Evolutionary conservation across 1,284 basidiomycete genomes (phyloP), one percentile per base, ranked within the genome.

Genomic region (Macrocystidia cucumis): DNA sequence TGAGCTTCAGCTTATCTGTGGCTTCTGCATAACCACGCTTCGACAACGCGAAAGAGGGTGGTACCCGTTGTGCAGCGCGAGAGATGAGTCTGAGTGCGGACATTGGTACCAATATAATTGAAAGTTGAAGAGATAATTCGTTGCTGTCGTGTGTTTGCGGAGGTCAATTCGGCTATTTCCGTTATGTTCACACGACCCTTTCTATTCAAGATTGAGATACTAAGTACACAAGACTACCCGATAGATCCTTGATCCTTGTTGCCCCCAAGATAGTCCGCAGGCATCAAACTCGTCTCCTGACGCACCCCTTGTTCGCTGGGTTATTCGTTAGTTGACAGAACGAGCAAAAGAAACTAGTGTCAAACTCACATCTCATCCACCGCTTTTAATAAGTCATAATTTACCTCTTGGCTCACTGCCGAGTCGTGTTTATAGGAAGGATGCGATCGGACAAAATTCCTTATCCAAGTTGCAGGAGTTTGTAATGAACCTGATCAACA

Each of bases 391-490:
- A 98, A 72, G 59, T 98, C 96, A 55, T 93, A 96, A 54, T 95
- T 97, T 55, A 98, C 91, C 60, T 88, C 80, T 52, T 91, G 76
- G 33, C 69, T 84, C 16, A 99, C 87, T 22, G 88, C 82, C 27
- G 91, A 96, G 60, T 98, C 92, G 35, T 77, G 72, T 59, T 88
- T 85, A 67, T 99, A 99, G 13, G 67, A 73, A 3, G 92, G 89
- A 59, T 99, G 96, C 1, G 76, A 71, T 13, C 79, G 78, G 30
- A 99, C 86, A 57, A 96, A 98, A 31, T 87, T 70, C 18, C 96
- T 76, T 39, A 97, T 92, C 91, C 91, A 99, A 5, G 79, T 79
- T 2, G 96, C 96, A 1, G 90, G 77, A 0, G 96, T 98, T 51
- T 80, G 60, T n/a, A 98, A 67, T 11, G 79, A 68, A 11, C 91